These are phyloP conservation scores for Zygosaccharomyces bisporus DNA, from an alignment of 805 yeast species.

Conservation along the genomic window DNA sequence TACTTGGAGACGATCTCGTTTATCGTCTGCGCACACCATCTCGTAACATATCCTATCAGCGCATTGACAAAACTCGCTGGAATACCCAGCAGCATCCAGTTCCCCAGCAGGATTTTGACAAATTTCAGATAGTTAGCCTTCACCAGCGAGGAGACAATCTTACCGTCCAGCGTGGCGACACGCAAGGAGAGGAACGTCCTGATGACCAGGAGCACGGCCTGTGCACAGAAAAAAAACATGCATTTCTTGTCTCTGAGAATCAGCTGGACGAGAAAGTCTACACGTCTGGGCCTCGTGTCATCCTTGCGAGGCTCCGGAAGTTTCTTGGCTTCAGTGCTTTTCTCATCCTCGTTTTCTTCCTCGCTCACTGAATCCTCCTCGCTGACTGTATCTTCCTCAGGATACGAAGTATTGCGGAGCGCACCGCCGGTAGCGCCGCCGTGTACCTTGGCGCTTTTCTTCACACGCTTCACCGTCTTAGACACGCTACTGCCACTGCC, in stretches of 20 bases:
- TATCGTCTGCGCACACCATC: slow-evolving; percentile 53
- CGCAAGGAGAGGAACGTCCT: slow-evolving; percentile 74
- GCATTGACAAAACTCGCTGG: slow-evolving; percentile 84
- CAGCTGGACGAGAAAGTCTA: slow-evolving; percentile 27
- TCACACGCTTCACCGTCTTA: slow-evolving; percentile 9
- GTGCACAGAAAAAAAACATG: slow-evolving; percentile 40
- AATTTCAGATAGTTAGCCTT: slow-evolving; percentile 64
- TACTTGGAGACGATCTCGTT: slow-evolving; percentile 61
- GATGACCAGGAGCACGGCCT: slow-evolving; percentile 55
- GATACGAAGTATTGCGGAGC: slow-evolving; percentile 5
- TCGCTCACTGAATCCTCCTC: slow-evolving; percentile 5
- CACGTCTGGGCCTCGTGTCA: slow-evolving; percentile 7
- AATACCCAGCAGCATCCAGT: slow-evolving; percentile 81
- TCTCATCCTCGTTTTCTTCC: slow-evolving; percentile 6
- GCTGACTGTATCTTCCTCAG: no score
- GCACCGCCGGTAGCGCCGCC: slow-evolving; percentile 12
- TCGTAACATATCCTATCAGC: slow-evolving; percentile 57
- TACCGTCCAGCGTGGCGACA: slow-evolving; percentile 85
- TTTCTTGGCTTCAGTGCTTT: neutral
- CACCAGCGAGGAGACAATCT: slow-evolving; percentile 75
- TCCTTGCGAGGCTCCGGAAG: slow-evolving; percentile 6
- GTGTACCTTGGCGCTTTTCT: slow-evolving; percentile 10
- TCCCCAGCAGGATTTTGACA: slow-evolving; percentile 50
- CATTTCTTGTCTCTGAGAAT: slow-evolving; percentile 31
- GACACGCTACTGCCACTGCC: slow-evolving; percentile 17